Evolutionary conservation across 495 filamentous ascomycete species (phyloP).

Genomic region (Lophium mytilinum): DNA sequence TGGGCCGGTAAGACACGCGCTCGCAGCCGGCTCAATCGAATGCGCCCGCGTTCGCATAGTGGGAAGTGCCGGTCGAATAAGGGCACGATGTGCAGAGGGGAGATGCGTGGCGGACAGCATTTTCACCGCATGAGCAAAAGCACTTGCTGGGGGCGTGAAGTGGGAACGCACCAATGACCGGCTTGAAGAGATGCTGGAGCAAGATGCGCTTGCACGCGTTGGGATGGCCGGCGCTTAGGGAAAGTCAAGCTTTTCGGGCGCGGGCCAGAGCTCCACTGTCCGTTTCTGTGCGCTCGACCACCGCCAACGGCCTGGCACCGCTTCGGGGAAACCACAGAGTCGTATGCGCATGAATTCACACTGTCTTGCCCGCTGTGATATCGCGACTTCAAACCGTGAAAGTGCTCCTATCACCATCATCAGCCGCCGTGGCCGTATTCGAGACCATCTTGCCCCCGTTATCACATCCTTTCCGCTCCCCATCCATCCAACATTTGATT

Average conservation of each 20-base stretch:
- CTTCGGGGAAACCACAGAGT: neutral
- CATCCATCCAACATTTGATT: neutral
- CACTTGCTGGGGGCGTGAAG: neutral
- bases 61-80: neutral
- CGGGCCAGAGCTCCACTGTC: too few relatives aligned
- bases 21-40: neutral
- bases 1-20: too few relatives aligned
- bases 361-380: too few relatives aligned
- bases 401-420: neutral
- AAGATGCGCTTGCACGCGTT: too few relatives aligned
- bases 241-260: too few relatives aligned
- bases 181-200: too few relatives aligned
- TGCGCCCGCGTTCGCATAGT: neutral
- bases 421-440: neutral
- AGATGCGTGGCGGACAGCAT: neutral
- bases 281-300: too few relatives aligned
- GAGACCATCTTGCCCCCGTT: neutral
- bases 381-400: neutral
- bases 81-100: neutral
- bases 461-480: neutral
- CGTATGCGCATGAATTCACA: slow-evolving; percentile 6
- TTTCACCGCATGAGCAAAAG: slow-evolving; percentile 18
- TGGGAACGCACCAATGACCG: too few relatives aligned
- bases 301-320: too few relatives aligned
- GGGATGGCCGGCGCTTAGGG: too few relatives aligned